Conservation (phyloP, 2,329 filamentous ascomycete species). For the Phyllosticta ampelicida region DNA sequence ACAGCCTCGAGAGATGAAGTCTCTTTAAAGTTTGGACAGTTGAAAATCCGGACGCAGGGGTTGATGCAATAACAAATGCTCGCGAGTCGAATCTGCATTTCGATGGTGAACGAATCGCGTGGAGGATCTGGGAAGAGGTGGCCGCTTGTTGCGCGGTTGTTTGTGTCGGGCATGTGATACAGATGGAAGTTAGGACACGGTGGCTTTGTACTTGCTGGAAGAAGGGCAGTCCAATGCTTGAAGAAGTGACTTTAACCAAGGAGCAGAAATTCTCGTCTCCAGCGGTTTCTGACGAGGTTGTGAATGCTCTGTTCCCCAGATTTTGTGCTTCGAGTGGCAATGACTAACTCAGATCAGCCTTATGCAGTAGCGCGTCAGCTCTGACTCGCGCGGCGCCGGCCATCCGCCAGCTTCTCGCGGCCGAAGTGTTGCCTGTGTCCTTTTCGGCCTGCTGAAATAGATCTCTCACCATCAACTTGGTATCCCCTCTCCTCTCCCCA, state of each 20-base stretch:
- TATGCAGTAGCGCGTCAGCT: not conserved
- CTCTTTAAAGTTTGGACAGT: not conserved
- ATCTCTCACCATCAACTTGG: not conserved
- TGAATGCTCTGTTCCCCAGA: not conserved
- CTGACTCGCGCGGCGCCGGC: conserved; percentile 3
- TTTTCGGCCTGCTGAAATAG: not conserved
- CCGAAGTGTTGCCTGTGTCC: not conserved
- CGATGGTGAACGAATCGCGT: not conserved
- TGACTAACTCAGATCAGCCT: conserved; percentile 3
- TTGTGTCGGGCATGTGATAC: not conserved
- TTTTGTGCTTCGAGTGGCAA: not conserved
- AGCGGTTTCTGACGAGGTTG: not conserved
- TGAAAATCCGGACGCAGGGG: not conserved
- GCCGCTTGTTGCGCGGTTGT: not conserved
- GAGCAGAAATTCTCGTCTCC: not conserved
- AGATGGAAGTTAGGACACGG: not conserved
- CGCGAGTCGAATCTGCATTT: not conserved
- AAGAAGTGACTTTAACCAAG: too few relatives aligned
- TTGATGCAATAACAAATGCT: not conserved
- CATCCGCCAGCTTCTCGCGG: conserved; percentile 5
- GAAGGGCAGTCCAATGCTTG: too few relatives aligned
- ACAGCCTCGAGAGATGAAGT: not conserved
- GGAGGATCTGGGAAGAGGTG: not conserved
- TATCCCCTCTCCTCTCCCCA: not conserved
- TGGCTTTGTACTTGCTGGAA: not conserved